These are phyloP conservation scores for Cordyceps javanica DNA, from an alignment of 2,329 filamentous ascomycete species.

Conservation along the genomic window DNA sequence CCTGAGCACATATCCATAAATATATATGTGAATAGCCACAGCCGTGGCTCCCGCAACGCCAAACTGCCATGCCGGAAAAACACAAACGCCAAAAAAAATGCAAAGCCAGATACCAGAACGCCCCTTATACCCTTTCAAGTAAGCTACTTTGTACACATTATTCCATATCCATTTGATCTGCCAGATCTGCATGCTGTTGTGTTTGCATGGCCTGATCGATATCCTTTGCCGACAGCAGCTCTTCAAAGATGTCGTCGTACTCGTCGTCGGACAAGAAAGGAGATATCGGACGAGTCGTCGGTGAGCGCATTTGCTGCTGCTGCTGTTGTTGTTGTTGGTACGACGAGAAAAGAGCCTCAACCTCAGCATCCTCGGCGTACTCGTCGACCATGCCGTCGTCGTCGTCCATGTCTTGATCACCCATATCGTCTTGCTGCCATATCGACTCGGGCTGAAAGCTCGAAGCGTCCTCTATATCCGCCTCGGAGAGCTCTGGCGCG, in stretches of 20 bases:
- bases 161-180: conserved; percentile 7
- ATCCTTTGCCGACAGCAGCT: conserved; percentile 24
- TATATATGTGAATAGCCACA: background rate
- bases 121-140: background rate
- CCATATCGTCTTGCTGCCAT: conserved; percentile 18
- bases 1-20: too few species aligned
- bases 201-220: conserved; percentile 17
- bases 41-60: background rate
- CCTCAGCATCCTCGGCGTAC: conserved; percentile 46
- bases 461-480: conserved; percentile 46
- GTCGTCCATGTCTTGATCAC: conserved; percentile 44
- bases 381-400: conserved; percentile 50
- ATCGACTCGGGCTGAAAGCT: conserved; percentile 26
- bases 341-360: conserved; percentile 50
- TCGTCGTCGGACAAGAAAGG: conserved; percentile 47
- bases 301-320: conserved; percentile 16
- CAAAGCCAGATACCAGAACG: background rate
- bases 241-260: conserved; percentile 55
- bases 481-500: conserved; percentile 37
- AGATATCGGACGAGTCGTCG: conserved; percentile 25
- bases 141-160: background rate
- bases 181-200: conserved; percentile 17
- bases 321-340: conserved; percentile 32
- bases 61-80: background rate
- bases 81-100: background rate